phyloP scores from a whole-genome alignment of 1,139 yeast genomes.

The Arxiozyma bovina region DNA sequence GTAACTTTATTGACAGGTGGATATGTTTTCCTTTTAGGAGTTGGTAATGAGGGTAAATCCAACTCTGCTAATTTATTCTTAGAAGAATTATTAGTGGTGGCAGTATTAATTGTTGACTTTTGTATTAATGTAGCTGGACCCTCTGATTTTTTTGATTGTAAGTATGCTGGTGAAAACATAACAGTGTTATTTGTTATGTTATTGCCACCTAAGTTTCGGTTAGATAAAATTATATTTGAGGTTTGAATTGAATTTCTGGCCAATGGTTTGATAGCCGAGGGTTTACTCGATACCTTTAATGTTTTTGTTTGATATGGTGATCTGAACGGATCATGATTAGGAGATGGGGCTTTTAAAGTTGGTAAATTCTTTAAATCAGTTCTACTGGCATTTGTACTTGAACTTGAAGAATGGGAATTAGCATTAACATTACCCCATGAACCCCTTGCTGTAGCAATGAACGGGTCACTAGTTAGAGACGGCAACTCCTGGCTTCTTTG shows the following conservation, averaged over 20 bases:
- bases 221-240: background rate
- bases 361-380: conserved; percentile 22
- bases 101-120: background rate
- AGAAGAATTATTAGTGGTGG: conserved; percentile 5
- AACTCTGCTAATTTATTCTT: conserved; percentile 29
- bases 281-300: background rate
- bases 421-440: conserved; percentile 21
- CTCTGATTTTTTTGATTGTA: conserved; percentile 5
- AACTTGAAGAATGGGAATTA: conserved; percentile 2
- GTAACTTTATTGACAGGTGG: conserved; percentile 36
- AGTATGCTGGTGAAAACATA: conserved; percentile 6
- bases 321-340: conserved; percentile 19
- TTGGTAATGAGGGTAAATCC: conserved; percentile 46
- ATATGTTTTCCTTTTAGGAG: conserved; percentile 32
- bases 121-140: conserved; percentile 6
- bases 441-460: conserved; percentile 19
- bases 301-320: conserved; percentile 10
- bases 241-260: conserved; percentile 2
- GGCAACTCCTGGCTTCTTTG: conserved; percentile 41
- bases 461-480: conserved; percentile 37
- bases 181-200: conserved; percentile 7
- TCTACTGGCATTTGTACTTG: conserved; percentile 11
- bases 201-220: background rate
- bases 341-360: conserved; percentile 17
- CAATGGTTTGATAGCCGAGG: conserved; percentile 5